Conservation (phyloP, 2,329 filamentous ascomycete species). For the Colletotrichum tropicale region DNA sequence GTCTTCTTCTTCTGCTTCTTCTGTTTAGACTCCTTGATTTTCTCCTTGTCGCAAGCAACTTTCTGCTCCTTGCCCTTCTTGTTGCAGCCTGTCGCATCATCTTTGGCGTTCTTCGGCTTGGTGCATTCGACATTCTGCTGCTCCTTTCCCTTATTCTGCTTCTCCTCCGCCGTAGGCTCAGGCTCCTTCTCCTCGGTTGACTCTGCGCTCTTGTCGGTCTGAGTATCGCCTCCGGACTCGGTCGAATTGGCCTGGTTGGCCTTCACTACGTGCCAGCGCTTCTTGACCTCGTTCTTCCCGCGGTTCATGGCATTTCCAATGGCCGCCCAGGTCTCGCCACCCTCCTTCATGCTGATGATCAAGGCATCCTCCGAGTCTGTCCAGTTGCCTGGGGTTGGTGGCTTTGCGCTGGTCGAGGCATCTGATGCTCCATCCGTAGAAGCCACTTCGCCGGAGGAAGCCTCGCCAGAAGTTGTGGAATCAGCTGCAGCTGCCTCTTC, state of each 20-base stretch:
- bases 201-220: not conserved
- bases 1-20: conserved; percentile 12
- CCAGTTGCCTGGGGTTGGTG: conserved; percentile 25
- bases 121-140: not conserved
- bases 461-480: not conserved
- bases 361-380: conserved; percentile 38
- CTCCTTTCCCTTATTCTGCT: not conserved
- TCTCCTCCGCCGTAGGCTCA: not conserved
- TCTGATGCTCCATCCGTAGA: not conserved
- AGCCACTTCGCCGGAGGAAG: not conserved
- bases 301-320: conserved; percentile 32
- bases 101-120: not conserved
- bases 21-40: not conserved
- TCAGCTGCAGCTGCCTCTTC: not conserved
- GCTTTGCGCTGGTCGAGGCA: not conserved
- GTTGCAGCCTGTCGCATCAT: not conserved
- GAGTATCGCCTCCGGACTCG: not conserved
- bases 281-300: conserved; percentile 31
- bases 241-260: conserved; percentile 19
- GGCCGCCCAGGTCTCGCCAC: conserved; percentile 30
- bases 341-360: conserved; percentile 37
- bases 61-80: conserved; percentile 1
- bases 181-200: not conserved
- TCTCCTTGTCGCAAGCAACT: not conserved
- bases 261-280: conserved; percentile 36